Conservation (phyloP, 768 basidiomycete genomes). For the Boletus barrowsii region DNA sequence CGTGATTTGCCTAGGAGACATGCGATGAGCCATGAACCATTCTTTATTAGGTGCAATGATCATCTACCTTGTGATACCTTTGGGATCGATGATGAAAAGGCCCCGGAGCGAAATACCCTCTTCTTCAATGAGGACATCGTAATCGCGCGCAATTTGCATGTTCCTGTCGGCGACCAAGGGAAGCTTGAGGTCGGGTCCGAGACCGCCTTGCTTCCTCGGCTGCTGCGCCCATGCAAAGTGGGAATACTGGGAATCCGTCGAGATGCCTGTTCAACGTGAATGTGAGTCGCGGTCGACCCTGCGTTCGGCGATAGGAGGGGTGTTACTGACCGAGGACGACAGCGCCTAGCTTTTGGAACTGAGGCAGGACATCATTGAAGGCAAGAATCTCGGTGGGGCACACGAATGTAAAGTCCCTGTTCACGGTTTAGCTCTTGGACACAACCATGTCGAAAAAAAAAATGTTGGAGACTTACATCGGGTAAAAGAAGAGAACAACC, state of each 20-base stretch:
- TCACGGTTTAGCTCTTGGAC: too few species aligned
- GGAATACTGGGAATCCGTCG: conserved; percentile 86
- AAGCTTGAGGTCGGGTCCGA: conserved; percentile 84
- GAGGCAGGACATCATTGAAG: conserved; percentile 82
- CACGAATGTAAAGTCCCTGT: conserved; percentile 83
- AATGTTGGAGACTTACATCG: conserved; percentile 55
- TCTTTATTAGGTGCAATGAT: too few species aligned
- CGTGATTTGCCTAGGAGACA: conserved; percentile 64
- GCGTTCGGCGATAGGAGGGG: neutral
- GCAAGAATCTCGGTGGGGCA: conserved; percentile 97
- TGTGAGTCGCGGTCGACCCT: neutral
- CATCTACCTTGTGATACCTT: conserved; percentile 62
- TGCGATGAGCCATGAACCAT: neutral
- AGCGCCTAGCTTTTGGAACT: conserved; percentile 72
- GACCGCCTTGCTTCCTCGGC: conserved; percentile 80
- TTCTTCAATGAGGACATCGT: conserved; percentile 86
- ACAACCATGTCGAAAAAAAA: too few species aligned
- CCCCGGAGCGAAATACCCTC: conserved; percentile 87
- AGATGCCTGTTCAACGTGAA: conserved; percentile 48
- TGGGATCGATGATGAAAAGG: conserved; percentile 83
- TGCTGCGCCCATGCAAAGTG: conserved; percentile 87
- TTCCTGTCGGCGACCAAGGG: conserved; percentile 78
- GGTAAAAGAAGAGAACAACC: conserved; percentile 95
- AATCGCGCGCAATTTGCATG: conserved; percentile 79
- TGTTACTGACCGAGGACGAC: conserved; percentile 63